Conservation (phyloP, 2,329 filamentous ascomycete species). For the Alternaria conjuncta region DNA sequence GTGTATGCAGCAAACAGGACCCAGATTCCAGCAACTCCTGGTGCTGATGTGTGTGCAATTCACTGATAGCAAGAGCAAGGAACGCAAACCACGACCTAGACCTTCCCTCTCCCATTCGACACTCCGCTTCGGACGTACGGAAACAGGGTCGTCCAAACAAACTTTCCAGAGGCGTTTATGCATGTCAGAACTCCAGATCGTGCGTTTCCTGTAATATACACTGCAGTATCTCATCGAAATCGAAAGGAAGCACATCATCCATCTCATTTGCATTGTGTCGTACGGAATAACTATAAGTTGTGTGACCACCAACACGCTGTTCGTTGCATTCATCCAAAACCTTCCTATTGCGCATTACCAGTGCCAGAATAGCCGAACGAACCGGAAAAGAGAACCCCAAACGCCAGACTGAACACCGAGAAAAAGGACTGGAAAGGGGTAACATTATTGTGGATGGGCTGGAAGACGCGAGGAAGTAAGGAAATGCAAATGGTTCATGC, state of each 20-base stretch:
- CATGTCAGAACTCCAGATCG: neutral
- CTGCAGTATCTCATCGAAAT: conserved; percentile 5
- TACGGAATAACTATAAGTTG: conserved; percentile 3
- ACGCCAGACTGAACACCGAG: neutral
- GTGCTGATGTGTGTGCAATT: neutral
- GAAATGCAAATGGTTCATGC: neutral
- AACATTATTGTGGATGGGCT: neutral
- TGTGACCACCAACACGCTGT: conserved; percentile 5
- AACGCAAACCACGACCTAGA: neutral
- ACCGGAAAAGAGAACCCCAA: neutral
- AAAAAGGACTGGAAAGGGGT: neutral
- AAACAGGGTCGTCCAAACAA: neutral
- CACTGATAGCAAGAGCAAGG: neutral
- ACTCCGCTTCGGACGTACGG: neutral
- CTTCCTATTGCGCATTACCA: neutral
- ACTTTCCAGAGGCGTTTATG: neutral
- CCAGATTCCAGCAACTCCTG: neutral
- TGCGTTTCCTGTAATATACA: neutral
- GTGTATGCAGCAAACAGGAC: neutral
- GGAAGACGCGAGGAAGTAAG: neutral
- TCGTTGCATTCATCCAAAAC: conserved; percentile 6
- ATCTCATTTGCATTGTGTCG: neutral
- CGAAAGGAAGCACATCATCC: neutral
- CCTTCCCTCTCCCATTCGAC: neutral
- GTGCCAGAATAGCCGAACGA: conserved; percentile 6